Evolutionary conservation across 192 early-diverging fungal species (phyloP).

Genomic region (Geranomyces michiganensis): DNA sequence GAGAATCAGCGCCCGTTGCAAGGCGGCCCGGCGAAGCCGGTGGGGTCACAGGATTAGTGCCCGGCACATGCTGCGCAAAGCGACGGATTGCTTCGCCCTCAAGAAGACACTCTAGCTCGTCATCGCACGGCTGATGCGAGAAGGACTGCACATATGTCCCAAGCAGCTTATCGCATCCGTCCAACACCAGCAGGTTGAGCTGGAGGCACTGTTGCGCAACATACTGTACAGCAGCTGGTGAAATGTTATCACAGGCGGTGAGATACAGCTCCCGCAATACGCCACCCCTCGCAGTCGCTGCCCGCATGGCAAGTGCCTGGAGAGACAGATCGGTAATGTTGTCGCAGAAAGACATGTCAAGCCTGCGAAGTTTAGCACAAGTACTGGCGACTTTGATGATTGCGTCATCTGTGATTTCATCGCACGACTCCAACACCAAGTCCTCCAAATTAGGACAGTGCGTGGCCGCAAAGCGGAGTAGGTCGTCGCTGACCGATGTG

Average conservation of each 20-base stretch:
- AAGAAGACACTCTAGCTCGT: constrained; percentile 51
- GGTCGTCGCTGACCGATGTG: constrained; percentile 48
- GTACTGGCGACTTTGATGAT: constrained; percentile 45
- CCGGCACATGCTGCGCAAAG: constrained; percentile 27
- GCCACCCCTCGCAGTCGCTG: constrained; percentile 28
- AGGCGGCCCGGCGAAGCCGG: constrained; percentile 34
- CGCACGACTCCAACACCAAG: constrained; percentile 54
- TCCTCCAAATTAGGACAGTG: constrained; percentile 50
- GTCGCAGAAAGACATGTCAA: constrained; percentile 55
- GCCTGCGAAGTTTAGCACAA: constrained; percentile 38
- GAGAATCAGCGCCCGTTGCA: not conserved
- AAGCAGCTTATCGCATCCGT: constrained; percentile 52
- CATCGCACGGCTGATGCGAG: constrained; percentile 36
- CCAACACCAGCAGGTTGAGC: constrained; percentile 51
- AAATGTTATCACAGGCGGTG: constrained; percentile 47
- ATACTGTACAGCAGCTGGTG: constrained; percentile 43
- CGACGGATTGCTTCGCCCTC: constrained; percentile 34
- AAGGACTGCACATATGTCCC: constrained; percentile 42
- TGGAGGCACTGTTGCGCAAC: constrained; percentile 43
- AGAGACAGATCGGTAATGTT: constrained; percentile 48
- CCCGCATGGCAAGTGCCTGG: constrained; percentile 42
- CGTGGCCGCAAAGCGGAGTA: constrained; percentile 42
- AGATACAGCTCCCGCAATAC: constrained; percentile 49
- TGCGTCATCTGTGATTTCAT: constrained; percentile 45
- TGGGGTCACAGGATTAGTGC: constrained; percentile 29